These are phyloP conservation scores for Wickerhamiella alocasiicola DNA, from an alignment of 805 yeast genomes.

Conservation along the genomic window DNA sequence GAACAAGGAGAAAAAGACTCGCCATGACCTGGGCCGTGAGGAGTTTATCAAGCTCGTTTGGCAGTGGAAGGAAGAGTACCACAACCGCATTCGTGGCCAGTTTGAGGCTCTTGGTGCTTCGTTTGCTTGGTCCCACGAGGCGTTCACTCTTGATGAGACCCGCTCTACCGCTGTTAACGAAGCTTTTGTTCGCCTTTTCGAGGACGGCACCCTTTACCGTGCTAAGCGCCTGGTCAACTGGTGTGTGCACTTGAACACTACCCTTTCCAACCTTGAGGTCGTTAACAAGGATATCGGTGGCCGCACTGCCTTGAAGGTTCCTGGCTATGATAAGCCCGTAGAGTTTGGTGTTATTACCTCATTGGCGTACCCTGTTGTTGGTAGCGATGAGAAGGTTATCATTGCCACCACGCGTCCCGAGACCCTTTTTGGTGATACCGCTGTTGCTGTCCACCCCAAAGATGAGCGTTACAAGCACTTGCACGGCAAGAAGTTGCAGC, in stretches of 20 bases:
- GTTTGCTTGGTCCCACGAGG: conserved; percentile 91
- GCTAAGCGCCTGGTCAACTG: conserved; percentile 89
- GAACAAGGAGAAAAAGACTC: conserved; percentile 75
- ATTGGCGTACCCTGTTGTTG: conserved; percentile 80
- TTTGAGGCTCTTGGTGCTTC: conserved; percentile 86
- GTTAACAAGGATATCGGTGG: conserved; percentile 84
- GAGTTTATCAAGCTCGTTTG: conserved; percentile 77
- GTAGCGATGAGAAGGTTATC: conserved; percentile 69
- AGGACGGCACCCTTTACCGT: conserved; percentile 91
- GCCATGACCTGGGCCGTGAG: conserved; percentile 94
- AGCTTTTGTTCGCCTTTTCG: conserved; percentile 82
- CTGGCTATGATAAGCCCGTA: conserved; percentile 78
- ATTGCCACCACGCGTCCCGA: conserved; percentile 99
- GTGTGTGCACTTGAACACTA: conserved; percentile 91
- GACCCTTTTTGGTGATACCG: conserved; percentile 96
- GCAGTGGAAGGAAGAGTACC: conserved; percentile 98
- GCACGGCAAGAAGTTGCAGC: conserved; percentile 84
- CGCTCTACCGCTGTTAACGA: conserved; percentile 72
- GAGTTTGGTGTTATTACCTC: conserved; percentile 98
- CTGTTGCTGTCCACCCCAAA: conserved; percentile 93
- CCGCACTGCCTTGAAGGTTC: conserved; percentile 67
- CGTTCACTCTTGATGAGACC: conserved; percentile 76
- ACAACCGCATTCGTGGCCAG: conserved; percentile 70
- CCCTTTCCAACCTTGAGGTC: conserved; percentile 90
- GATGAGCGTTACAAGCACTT: conserved; percentile 86